Conservation (phyloP, 352 stramenopile genomes). For the Globisporangium perplexum region DNA sequence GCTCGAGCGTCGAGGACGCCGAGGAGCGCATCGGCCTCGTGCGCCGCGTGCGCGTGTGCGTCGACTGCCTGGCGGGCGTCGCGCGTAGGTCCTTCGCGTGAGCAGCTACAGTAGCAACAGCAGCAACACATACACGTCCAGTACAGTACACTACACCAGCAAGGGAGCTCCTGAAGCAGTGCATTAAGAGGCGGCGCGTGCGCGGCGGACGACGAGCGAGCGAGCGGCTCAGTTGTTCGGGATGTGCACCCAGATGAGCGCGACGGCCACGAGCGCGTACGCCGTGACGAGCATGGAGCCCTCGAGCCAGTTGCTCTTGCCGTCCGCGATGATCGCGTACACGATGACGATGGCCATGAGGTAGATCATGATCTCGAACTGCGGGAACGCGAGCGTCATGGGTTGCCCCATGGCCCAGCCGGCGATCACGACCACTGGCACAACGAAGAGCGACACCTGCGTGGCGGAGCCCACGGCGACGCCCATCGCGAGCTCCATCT, state of each 20-base stretch:
- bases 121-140: neutral
- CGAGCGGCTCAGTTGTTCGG: conserved; percentile 22
- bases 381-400: conserved; percentile 96
- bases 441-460: conserved; percentile 97
- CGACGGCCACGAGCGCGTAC: conserved; percentile 84
- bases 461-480: conserved; percentile 97
- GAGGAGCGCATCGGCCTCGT: conserved; percentile 40
- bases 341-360: conserved; percentile 96
- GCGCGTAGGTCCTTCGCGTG: conserved; percentile 7
- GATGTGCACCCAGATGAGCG: conserved; percentile 81
- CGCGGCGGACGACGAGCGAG: neutral
- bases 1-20: conserved; percentile 30
- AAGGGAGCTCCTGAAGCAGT: too few species aligned
- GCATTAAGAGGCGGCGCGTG: neutral
- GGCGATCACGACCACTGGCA: conserved; percentile 92
- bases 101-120: neutral
- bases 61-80: conserved; percentile 28
- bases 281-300: conserved; percentile 90
- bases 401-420: conserved; percentile 91
- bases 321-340: conserved; percentile 87
- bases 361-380: conserved; percentile 96
- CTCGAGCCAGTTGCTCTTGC: conserved; percentile 91
- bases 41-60: conserved; percentile 28
- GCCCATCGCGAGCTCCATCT: conserved; percentile 98
- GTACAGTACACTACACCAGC: too few species aligned